Percentiles rank a stretch among this genome's conserved stretches.
Conservation (phyloP, 2,329 filamentous ascomycete species). For the Botrytis pseudocinerea region DNA sequence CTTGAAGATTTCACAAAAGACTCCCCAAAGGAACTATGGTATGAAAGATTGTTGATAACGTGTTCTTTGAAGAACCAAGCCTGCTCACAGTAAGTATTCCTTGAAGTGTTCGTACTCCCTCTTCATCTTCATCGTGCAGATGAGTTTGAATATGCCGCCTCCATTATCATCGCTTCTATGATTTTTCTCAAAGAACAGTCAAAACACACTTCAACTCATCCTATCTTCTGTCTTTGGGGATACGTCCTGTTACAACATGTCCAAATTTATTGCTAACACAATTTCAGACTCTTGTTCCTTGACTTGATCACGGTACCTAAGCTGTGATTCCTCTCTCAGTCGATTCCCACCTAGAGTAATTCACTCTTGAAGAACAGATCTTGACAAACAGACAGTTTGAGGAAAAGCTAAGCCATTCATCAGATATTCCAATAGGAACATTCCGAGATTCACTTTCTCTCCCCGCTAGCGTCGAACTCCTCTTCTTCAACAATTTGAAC, state of each 20-base stretch:
- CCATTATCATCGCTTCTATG: not conserved
- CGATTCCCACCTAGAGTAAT: not conserved
- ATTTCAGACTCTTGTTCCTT: not conserved
- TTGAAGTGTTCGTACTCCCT: not conserved
- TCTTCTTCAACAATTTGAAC: not conserved
- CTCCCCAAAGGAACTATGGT: not conserved
- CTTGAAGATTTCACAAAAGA: not conserved
- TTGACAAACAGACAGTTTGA: too few species aligned
- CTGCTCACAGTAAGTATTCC: not conserved
- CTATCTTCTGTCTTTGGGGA: not conserved
- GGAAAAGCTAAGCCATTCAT: not conserved
- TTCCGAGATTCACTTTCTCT: not conserved
- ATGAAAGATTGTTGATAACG: not conserved
- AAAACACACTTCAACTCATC: too few species aligned
- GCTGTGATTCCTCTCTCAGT: not conserved
- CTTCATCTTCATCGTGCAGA: not conserved
- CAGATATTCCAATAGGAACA: not conserved
- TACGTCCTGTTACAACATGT: not conserved
- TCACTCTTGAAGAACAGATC: not conserved
- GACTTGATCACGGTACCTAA: not conserved
- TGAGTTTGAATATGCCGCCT: not conserved
- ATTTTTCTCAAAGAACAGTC: not conserved
- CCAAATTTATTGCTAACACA: not conserved
- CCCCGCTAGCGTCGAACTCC: not conserved
- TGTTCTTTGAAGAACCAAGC: not conserved